Base-by-base conservation (phyloP, 352 stramenopile species). In the Globisporangium irregulare region DNA sequence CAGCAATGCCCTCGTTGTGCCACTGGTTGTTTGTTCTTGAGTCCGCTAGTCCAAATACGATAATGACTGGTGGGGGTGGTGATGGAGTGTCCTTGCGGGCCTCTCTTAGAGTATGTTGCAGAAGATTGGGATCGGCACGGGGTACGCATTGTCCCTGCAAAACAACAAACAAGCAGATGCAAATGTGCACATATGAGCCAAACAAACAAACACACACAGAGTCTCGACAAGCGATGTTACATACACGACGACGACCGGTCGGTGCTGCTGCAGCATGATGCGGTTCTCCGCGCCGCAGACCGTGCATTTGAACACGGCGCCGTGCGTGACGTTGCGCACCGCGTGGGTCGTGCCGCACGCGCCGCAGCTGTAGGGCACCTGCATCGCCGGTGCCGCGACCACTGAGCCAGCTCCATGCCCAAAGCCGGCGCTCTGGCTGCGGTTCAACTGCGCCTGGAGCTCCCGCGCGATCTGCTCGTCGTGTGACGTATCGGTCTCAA, bases 331-430 rank as follows among this genome's bases (percentile, higher is more conserved):
- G 51, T 90, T 83, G 69, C 81, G 81, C 66, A 93, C 85, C 38
- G 86, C 62, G 66, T 91, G 82, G 20, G 73, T 85, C 38, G 72
- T 85, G 18, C 82, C 75, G 57, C 85, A 93, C 36, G 77, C 74
- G 50, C 85, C 84, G 63, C 85, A 93, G 63, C 85, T 89, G 72
- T 80, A 88, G 24, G 81, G 85, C 59, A 83, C 59, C 41, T 87
- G 73, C 6, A 62, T 51, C 29, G 82, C 70, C 29, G 78, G 67
- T 55, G 82, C 73, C 22, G 82, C 82, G 15, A 89, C 20, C 18
- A 81, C 77, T 4, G 43, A 15, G 29, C 29, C 29, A 51, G 43
- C 1, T 15, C 38, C 38, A 46, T 6, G 10, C 12, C 3, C 38
- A 46, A 20, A 46, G 3, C 43, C 43, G 58, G 76, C 64, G 22